These are phyloP conservation scores for Symbiodinium natans DNA, from an alignment of 73 alveolate species.

Conservation along the genomic window DNA sequence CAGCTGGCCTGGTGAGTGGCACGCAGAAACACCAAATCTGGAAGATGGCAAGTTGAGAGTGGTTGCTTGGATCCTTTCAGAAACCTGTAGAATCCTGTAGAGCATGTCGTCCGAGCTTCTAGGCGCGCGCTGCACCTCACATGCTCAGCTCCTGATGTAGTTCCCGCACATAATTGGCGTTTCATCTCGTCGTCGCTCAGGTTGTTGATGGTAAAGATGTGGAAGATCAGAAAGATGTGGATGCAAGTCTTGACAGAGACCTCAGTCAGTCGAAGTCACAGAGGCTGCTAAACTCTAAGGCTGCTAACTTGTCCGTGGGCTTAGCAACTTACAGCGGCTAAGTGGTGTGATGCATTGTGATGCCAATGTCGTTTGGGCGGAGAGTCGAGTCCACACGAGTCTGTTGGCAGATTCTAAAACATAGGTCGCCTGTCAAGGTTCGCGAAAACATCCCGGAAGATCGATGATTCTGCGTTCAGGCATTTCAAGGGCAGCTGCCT, in stretches of 20 bases:
- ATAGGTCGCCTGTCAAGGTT: not conserved
- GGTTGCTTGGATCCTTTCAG: not conserved
- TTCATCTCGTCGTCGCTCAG: not conserved
- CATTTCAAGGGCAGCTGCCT: not conserved
- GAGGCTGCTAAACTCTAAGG: not conserved
- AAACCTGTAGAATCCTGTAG: too few relatives aligned
- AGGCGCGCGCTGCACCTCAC: too few relatives aligned
- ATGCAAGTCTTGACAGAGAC: not conserved
- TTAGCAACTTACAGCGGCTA: too few relatives aligned
- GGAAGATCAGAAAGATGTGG: conserved; percentile 8
- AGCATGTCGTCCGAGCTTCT: too few relatives aligned
- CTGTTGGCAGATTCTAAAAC: too few relatives aligned
- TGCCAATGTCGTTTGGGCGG: too few relatives aligned
- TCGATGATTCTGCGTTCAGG: not conserved
- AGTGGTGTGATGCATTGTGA: too few relatives aligned
- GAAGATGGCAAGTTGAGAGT: not conserved
- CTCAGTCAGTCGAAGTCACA: not conserved
- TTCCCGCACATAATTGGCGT: too few relatives aligned
- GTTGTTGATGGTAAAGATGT: conserved; percentile 7
- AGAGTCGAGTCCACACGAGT: too few relatives aligned
- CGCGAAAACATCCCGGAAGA: not conserved
- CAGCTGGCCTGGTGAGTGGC: not conserved
- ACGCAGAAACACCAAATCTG: not conserved
- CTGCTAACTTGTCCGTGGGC: too few relatives aligned
- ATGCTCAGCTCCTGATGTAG: too few relatives aligned